Conservation (phyloP, 495 filamentous ascomycete genomes). For the Aspergillus kassunensis region DNA sequence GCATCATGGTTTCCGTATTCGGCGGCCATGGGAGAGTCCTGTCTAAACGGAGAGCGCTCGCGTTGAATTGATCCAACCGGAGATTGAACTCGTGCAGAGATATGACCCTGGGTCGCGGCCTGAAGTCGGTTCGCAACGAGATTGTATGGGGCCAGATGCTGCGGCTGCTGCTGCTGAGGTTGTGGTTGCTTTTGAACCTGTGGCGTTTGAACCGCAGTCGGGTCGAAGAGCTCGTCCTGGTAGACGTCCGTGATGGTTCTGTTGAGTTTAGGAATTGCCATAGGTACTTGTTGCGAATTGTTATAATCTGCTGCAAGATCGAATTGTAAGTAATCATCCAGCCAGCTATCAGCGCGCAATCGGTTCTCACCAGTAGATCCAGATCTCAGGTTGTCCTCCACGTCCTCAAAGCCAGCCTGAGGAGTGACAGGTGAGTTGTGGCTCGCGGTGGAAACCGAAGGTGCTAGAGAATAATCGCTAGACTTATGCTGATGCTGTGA, state of each 20-base stretch:
- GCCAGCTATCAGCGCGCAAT: conserved; percentile 47
- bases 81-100: conserved; percentile 57
- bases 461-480: conserved; percentile 46
- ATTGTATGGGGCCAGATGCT: no score
- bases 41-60: conserved; percentile 79
- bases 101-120: conserved; percentile 69
- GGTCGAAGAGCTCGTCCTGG: conserved; percentile 80
- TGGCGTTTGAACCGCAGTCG: conserved; percentile 52
- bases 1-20: conserved; percentile 27
- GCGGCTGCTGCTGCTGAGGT: conserved; percentile 30
- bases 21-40: conserved; percentile 62
- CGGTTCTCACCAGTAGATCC: conserved; percentile 49
- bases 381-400: conserved; percentile 47
- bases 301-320: conserved; percentile 47
- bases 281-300: conserved; percentile 30
- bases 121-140: conserved; percentile 72
- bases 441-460: conserved; percentile 53
- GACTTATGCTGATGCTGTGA: conserved; percentile 25
- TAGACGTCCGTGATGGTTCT: conserved; percentile 83
- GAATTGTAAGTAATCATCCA: conserved; percentile 59
- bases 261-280: conserved; percentile 70
- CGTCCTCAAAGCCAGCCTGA: conserved; percentile 49
- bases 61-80: conserved; percentile 53
- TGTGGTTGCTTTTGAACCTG: conserved; percentile 36
- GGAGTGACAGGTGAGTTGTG: conserved; percentile 57